phyloP scores from a whole-genome alignment of 345 rosid species.

The Barbarea vulgaris region DNA sequence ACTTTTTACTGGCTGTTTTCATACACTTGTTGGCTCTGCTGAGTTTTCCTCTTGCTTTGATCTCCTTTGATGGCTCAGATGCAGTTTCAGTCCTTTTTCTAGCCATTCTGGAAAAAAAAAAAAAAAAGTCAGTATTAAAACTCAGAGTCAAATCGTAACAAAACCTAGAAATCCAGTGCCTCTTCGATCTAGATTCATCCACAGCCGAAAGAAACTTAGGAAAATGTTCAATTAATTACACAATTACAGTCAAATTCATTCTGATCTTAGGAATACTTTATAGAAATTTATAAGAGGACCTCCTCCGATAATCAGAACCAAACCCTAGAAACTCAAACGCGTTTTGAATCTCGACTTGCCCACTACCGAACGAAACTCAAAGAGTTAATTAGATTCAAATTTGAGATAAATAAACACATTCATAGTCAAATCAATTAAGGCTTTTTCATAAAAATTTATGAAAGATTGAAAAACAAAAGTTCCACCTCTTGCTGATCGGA shows the following conservation, averaged over 20 bases:
- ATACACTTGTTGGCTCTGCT: conserved; percentile 29
- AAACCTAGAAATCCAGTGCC: conserved; percentile 11
- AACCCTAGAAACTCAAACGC: conserved; percentile 20
- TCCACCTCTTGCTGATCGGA: conserved; percentile 13
- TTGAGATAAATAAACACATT: background rate
- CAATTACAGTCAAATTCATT: background rate
- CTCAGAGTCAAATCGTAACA: background rate
- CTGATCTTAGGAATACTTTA: background rate
- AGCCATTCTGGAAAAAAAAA: conserved; percentile 32
- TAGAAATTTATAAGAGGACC: background rate
- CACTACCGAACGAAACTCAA: background rate
- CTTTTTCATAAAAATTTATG: background rate
- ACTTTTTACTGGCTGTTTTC: conserved; percentile 19
- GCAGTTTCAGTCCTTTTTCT: conserved; percentile 31
- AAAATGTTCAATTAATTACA: background rate
- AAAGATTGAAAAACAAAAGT: background rate
- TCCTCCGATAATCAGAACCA: conserved; percentile 3
- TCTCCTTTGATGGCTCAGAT: conserved; percentile 22
- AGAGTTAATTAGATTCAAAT: background rate
- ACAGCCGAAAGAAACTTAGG: background rate
- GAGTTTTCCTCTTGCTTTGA: conserved; percentile 25
- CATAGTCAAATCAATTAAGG: background rate
- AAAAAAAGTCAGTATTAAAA: background rate
- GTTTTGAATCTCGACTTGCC: background rate
- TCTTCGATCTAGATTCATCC: conserved; percentile 1